phyloP scores from a whole-genome alignment of 768 basidiomycete species.

The Tylopilus felleus region DNA sequence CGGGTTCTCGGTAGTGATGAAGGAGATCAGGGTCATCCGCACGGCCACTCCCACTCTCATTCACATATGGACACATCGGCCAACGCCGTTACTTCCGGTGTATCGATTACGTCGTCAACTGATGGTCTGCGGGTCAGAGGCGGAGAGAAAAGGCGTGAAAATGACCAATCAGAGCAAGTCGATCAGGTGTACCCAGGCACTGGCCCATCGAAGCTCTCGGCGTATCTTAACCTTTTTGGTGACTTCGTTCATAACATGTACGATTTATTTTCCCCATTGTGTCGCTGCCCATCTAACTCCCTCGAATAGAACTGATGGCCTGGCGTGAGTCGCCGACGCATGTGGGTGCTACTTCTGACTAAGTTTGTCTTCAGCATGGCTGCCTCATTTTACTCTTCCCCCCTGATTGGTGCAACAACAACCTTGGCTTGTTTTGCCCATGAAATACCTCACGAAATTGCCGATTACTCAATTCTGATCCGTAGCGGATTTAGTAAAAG shows the following conservation, averaged over 20 bases:
- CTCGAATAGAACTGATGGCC: slow-evolving; percentile 75
- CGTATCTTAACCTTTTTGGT: slow-evolving; percentile 89
- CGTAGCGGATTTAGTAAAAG: slow-evolving; percentile 86
- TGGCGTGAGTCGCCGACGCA: slow-evolving; percentile 58
- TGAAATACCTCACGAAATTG: slow-evolving; percentile 95
- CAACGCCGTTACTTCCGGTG: slow-evolving; percentile 44
- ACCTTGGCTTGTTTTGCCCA: slow-evolving; percentile 95
- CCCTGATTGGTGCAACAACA: slow-evolving; percentile 88
- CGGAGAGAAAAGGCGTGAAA: slow-evolving; percentile 19
- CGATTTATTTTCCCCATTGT: slow-evolving; percentile 10
- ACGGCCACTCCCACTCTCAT: slow-evolving; percentile 60
- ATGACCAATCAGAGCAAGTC: slow-evolving; percentile 24
- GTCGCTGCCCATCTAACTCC: slow-evolving; percentile 16
- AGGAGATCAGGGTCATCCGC: slow-evolving; percentile 44
- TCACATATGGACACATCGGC: slow-evolving; percentile 36
- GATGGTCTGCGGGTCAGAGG: slow-evolving; percentile 52
- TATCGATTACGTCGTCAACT: slow-evolving; percentile 36
- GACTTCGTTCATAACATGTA: slow-evolving; percentile 95
- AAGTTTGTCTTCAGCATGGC: slow-evolving; percentile 61
- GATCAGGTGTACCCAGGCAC: slow-evolving; percentile 28
- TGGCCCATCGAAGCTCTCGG: slow-evolving; percentile 79
- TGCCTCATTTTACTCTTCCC: slow-evolving; percentile 95
- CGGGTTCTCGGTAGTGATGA: slow-evolving; percentile 71
- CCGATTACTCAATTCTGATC: slow-evolving; percentile 93
- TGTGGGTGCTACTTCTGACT: neutral